Evolutionary conservation across 371 early-diverging fungal genomes (phyloP), one percentile per base, ranked within the genome.

Genomic region (Actinomortierella wolfii): DNA sequence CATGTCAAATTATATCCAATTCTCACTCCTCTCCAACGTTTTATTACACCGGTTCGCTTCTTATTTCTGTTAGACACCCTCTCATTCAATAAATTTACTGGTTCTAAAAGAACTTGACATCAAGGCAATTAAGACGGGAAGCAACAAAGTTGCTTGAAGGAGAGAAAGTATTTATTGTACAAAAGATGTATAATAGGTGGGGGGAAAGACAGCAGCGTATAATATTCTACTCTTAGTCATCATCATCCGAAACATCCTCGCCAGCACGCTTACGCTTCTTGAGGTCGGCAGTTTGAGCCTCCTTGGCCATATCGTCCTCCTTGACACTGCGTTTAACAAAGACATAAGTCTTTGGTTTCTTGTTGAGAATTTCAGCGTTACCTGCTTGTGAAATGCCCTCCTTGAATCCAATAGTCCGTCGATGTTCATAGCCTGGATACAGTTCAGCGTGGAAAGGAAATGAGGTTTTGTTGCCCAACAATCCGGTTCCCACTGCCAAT

Each of bases 381-480:
- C 73, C 88, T 6, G 75, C 83, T 44, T 82, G 84, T 42, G 91
- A 91, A 14, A 93, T 47, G 0, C 94, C 93, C 28, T 92, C 87
- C 66, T 91, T 86, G 76, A 89, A 96, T 1, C 98, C 98, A 11
- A 98, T 81, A 3, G 97, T 97, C 41, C 98, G 87, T 8, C 97
- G 87, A 81, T 98, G 98, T 60, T 89, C 83, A 61, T 98, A 98
- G 7, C 94, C 94, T 3, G 94, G 94, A 68, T 85, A 97, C 54
- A 82, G 78, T 2, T 78, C 79, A 1, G 91, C 79, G 50, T 78
- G 68, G 73, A 97, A 97, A 1, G 86, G 82, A 40, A 81, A 65
- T 0, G 88, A 84, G 0, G 80, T 78, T 52, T 83, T 81, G 40
- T 78, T 65, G 6, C 76, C 80, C n/a, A 94, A 69, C 7, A 77